Percentiles rank a stretch among this genome's conserved stretches.
Evolutionary conservation across 2,329 filamentous ascomycete genomes (phyloP).

Genomic region (Aplosporella prunicola): DNA sequence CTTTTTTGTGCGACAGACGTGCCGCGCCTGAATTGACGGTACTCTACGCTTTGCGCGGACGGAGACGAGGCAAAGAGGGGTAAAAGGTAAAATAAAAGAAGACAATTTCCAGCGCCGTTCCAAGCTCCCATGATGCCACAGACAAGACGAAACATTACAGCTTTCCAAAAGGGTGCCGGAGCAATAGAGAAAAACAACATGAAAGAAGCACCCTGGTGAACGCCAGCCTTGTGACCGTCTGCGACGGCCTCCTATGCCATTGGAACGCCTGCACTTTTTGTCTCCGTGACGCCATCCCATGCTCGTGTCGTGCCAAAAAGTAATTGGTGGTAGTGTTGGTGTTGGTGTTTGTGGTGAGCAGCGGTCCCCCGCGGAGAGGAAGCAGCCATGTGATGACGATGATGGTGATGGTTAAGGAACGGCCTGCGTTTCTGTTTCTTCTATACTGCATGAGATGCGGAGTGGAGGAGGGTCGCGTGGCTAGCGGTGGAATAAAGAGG

Average conservation of each 20-base stretch:
- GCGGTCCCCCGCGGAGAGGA: too few species aligned
- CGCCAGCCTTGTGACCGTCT: constrained; percentile 27
- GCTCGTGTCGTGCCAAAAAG: constrained; percentile 23
- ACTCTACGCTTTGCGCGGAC: constrained; percentile 3
- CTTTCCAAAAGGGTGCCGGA: constrained; percentile 4
- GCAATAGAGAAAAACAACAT: constrained; percentile 19
- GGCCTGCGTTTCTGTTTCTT: constrained; percentile 20
- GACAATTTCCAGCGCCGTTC: constrained; percentile 7
- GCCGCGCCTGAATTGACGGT: constrained; percentile 6
- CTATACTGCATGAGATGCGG: constrained; percentile 13
- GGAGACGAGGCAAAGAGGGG: not conserved
- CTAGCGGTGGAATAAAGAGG: constrained; percentile 16
- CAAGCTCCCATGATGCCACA: not conserved
- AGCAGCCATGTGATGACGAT: too few species aligned
- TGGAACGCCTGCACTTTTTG: constrained; percentile 31
- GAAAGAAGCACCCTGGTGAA: constrained; percentile 26
- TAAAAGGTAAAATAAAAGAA: not conserved
- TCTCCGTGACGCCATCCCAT: constrained; percentile 33
- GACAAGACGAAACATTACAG: constrained; percentile 9
- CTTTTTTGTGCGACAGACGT: constrained; percentile 9
- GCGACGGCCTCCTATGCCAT: constrained; percentile 24
- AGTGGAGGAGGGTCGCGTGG: constrained; percentile 20
- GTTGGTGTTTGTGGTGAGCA: too few species aligned
- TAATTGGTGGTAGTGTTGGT: not conserved
- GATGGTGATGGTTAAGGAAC: constrained; percentile 10